Evolutionary conservation across 2,329 filamentous ascomycete genomes (phyloP), one percentile per base, ranked within the genome.

Genomic region (Rhytidhysteron rufulum): DNA sequence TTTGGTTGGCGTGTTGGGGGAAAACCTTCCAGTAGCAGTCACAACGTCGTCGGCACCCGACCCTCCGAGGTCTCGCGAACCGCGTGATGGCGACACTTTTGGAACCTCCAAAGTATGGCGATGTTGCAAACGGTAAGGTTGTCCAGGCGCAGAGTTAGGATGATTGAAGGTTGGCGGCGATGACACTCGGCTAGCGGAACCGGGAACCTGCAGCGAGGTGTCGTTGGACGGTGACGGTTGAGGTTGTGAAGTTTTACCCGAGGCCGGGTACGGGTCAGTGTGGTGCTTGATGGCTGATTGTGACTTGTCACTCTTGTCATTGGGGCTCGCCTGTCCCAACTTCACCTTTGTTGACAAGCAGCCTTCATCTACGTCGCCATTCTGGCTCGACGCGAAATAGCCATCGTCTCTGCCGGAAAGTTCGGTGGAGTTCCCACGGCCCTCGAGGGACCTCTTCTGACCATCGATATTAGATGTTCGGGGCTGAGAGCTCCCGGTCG

Each of bases 51-150:
- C 61, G 27, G 65, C 65, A 30, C 52, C 44, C 16, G 37, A 33
- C 5, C 58, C 60, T 21, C 66, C 65, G 21, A 82, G 77, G 50
- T 95, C 89, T 51, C 79, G 82, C n/a, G 87, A 88, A 39, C 70
- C 77, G 53, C 87, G 78, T 24, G 77, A 49, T 10, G 57, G 71
- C n/a, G 82, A 74, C 13, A 74, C 65, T 64, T 83, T 86, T 6
- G 90, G 89, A 0, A 95, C 88, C 65, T 95, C 88, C 19, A 96
- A 75, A 0, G 88, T 95, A 67, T 95, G 86, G 49, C 90, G 82
- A 45, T 95, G 88, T 63, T 85, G 85, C 35, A 91, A 70, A 40
- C 79, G 77, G 16, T 77, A 67, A 22, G 73, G 70, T 11, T 74
- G 72, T 7, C 79, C 71, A 29, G 82, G 74, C 32, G 74, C 63